A percentile compares a stretch with the other conserved stretches of the same genome.
Conservation (phyloP, 257 asterid genomes). For the Echites panduratus region DNA sequence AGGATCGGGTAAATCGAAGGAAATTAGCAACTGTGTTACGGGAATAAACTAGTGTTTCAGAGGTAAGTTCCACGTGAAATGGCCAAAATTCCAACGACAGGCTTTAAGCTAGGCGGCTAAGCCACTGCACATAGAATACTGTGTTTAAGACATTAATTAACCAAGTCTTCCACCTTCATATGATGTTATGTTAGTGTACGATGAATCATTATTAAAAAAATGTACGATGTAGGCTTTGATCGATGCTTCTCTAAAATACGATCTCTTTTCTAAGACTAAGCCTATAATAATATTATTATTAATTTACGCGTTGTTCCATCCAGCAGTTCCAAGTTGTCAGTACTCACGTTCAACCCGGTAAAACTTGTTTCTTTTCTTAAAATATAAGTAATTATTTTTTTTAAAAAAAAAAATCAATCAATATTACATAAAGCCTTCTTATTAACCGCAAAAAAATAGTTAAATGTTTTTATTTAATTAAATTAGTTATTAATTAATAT, state of each 20-base stretch:
- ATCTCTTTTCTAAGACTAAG: no score
- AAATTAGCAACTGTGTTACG: neutral
- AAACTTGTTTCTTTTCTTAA: no score
- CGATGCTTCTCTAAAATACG: no score
- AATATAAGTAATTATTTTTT: no score
- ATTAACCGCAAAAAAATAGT: no score
- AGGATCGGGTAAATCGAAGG: neutral
- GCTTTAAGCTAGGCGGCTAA: neutral
- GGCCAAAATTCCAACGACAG: neutral
- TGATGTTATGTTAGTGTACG: neutral
- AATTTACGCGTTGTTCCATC: neutral
- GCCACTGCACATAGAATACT: neutral
- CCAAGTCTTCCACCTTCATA: neutral
- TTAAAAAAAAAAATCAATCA: no score
- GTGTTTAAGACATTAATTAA: neutral
- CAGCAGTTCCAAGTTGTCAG: neutral
- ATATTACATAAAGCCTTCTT: no score
- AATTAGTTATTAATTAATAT: no score
- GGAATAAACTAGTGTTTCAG: neutral
- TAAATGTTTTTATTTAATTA: no score
- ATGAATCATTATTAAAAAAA: neutral
- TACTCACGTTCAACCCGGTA: neutral
- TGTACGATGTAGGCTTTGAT: neutral
- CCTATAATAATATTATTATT: no score
- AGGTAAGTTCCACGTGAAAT: constrained; percentile 11